phyloP scores from a whole-genome alignment of 768 basidiomycete species.

The Leccinum imitatum region DNA sequence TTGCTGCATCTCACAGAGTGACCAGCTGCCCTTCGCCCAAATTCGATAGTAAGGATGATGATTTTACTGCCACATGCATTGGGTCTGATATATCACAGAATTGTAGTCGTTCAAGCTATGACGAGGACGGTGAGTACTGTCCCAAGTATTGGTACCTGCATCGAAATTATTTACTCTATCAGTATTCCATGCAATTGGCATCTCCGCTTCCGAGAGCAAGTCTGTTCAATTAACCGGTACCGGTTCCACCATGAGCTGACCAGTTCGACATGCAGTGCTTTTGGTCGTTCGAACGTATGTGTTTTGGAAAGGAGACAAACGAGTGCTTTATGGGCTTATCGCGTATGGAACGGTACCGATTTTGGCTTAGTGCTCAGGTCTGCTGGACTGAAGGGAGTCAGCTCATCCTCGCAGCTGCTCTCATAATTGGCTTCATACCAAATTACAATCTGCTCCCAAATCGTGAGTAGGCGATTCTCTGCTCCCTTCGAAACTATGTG shows the following conservation, averaged over 20 bases:
- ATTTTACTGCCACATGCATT: neutral
- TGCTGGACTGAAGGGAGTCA: neutral
- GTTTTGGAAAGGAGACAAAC: neutral
- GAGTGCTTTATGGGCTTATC: neutral
- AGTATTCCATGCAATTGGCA: neutral
- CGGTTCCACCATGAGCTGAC: neutral
- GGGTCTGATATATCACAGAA: neutral
- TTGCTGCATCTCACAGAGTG: neutral
- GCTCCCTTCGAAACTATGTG: neutral
- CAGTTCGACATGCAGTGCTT: neutral
- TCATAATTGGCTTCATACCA: neutral
- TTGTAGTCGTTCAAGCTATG: neutral
- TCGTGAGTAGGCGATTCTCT: neutral
- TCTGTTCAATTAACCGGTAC: neutral
- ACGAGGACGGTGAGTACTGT: neutral
- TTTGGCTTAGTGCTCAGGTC: neutral
- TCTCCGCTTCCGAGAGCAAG: neutral
- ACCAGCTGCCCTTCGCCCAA: neutral
- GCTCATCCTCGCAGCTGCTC: neutral
- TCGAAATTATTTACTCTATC: neutral
- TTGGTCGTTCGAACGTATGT: neutral
- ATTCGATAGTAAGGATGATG: neutral
- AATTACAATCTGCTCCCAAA: neutral
- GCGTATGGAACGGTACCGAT: neutral
- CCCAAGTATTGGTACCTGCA: neutral